These are phyloP conservation scores for Pulveroboletus sp. DNA, from an alignment of 768 basidiomycete species.

Conservation along the genomic window DNA sequence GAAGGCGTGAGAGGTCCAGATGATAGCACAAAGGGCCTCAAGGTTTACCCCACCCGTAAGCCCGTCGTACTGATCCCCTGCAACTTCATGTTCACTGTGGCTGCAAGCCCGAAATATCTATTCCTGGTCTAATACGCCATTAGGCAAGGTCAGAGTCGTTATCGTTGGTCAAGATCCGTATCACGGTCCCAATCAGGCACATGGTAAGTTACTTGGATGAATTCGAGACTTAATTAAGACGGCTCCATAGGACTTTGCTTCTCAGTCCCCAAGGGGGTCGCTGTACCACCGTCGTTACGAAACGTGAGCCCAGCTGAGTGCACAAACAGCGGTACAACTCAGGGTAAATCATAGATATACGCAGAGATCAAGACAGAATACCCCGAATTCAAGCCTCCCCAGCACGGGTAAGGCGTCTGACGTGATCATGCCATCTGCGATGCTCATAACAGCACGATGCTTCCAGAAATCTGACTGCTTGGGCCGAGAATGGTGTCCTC, in stretches of 20 bases:
- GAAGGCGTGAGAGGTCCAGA: slow-evolving; percentile 55
- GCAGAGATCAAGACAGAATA: slow-evolving; percentile 80
- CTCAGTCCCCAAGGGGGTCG: slow-evolving; percentile 77
- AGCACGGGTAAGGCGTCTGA: slow-evolving; percentile 65
- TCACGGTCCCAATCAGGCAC: slow-evolving; percentile 75
- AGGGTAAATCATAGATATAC: slow-evolving; percentile 60
- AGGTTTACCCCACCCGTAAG: slow-evolving; percentile 76
- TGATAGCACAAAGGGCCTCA: slow-evolving; percentile 42
- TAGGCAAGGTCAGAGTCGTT: slow-evolving; percentile 81
- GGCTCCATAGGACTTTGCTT: slow-evolving; percentile 67
- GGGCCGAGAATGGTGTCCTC: slow-evolving; percentile 85
- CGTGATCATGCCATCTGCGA: slow-evolving; percentile 7
- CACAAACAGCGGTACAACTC: slow-evolving; percentile 8
- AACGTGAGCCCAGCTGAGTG: slow-evolving; percentile 49
- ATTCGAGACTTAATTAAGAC: slow-evolving; percentile 6
- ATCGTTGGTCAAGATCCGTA: slow-evolving; percentile 92
- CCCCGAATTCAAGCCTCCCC: slow-evolving; percentile 70
- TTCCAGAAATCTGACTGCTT: slow-evolving; percentile 67
- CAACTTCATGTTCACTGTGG: slow-evolving; percentile 11
- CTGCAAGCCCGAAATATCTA: slow-evolving; percentile 74
- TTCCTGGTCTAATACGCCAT: slow-evolving; percentile 84
- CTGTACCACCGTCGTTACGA: slow-evolving; percentile 73
- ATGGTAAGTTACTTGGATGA: slow-evolving; percentile 45
- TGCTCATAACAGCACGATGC: slow-evolving; percentile 2
- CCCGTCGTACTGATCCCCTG: slow-evolving; percentile 24